phyloP scores from a whole-genome alignment of 345 rosid genomes.

The Capsella bursapastoris region DNA sequence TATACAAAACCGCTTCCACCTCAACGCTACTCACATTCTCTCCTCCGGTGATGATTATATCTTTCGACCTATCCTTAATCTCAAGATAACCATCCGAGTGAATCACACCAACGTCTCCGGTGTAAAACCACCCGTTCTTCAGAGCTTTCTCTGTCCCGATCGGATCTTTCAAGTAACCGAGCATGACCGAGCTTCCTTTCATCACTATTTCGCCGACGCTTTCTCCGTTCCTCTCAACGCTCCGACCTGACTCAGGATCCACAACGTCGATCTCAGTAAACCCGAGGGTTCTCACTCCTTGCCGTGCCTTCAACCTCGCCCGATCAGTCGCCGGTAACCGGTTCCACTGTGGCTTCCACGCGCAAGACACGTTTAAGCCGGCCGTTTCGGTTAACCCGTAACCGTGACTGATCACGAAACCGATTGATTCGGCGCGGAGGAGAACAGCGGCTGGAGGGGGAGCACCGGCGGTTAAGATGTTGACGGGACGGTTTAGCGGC shows the following conservation, averaged over 20 bases:
- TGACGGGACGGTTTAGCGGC: conserved; percentile 54
- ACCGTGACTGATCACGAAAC: conserved; percentile 71
- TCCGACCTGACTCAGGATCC: conserved; percentile 52
- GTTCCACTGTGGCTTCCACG: conserved; percentile 83
- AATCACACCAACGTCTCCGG: conserved; percentile 77
- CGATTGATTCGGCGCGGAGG: conserved; percentile 62
- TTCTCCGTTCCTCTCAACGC: conserved; percentile 69
- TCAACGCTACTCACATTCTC: conserved; percentile 83
- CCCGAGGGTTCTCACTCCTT: conserved; percentile 64
- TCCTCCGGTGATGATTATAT: conserved; percentile 82
- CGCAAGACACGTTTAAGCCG: conserved; percentile 64
- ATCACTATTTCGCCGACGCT: conserved; percentile 69
- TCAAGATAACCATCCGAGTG: conserved; percentile 73
- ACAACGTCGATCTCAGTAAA: conserved; percentile 61
- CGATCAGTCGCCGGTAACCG: conserved; percentile 59
- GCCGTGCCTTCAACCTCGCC: conserved; percentile 69
- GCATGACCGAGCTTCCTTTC: conserved; percentile 72
- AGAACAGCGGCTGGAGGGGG: conserved; percentile 82
- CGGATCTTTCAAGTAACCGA: conserved; percentile 76
- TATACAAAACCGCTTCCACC: conserved; percentile 71
- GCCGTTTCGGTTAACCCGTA: conserved; percentile 80
- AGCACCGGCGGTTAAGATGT: conserved; percentile 76
- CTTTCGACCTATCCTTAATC: conserved; percentile 77
- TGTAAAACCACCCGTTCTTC: conserved; percentile 66
- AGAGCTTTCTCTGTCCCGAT: conserved; percentile 56